Conservation (phyloP, 148 eudicot genomes). For the Silene conica region DNA sequence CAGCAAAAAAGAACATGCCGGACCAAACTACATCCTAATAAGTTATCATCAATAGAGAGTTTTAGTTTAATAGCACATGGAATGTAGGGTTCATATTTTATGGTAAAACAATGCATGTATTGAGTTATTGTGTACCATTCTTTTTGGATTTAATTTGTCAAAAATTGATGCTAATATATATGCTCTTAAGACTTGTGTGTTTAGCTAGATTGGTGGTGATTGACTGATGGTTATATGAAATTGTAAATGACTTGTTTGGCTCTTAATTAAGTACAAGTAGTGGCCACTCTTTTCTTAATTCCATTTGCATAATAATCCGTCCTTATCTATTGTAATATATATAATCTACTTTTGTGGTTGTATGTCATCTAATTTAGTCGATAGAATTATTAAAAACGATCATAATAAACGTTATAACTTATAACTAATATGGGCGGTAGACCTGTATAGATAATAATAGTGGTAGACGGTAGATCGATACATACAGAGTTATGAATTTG, state of each 20-base stretch:
- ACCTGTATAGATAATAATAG: too few species aligned
- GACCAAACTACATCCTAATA: too few species aligned
- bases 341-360: too few species aligned
- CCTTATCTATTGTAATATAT: too few species aligned
- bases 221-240: background rate
- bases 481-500: too few species aligned
- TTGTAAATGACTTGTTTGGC: constrained; percentile 23
- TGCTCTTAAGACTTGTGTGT: background rate
- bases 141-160: constrained; percentile 3
- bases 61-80: constrained; percentile 17
- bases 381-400: too few species aligned
- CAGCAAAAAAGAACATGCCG: too few species aligned
- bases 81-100: constrained; percentile 4
- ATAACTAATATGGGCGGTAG: too few species aligned
- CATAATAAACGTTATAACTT: too few species aligned
- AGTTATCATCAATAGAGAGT: background rate
- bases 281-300: background rate
- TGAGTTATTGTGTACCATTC: constrained; percentile 19
- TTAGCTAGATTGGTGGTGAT: constrained; percentile 7
- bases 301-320: background rate
- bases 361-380: too few species aligned
- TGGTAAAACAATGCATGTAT: constrained; percentile 10
- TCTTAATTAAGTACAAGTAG: constrained; percentile 12
- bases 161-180: background rate
- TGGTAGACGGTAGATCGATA: too few species aligned